Percentiles rank a stretch among this genome's conserved stretches.
Evolutionary conservation across 768 basidiomycete species (phyloP).

Genomic region (Serendipita sp.): DNA sequence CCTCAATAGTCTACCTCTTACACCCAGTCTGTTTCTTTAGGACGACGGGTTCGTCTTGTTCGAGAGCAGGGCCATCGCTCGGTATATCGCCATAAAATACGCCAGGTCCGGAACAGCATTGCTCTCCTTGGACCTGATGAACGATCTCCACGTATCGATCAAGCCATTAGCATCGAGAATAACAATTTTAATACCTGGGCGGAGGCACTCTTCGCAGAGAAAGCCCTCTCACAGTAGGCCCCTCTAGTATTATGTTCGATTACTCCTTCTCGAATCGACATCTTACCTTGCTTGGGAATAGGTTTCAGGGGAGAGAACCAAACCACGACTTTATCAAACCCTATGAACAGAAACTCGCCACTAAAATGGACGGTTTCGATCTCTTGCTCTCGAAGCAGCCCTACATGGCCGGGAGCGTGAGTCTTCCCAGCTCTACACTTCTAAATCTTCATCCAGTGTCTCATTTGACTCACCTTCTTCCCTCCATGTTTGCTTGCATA

Average conservation of each 20-base stretch:
- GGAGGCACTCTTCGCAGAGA: slow-evolving; percentile 27
- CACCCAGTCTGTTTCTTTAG: no score
- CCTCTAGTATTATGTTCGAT: no score
- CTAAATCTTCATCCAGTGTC: no score
- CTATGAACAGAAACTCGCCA: slow-evolving; percentile 18
- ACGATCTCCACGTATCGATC: slow-evolving; percentile 23
- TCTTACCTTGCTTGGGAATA: neutral
- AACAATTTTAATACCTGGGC: slow-evolving; percentile 39
- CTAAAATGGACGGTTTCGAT: slow-evolving; percentile 39
- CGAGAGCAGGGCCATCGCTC: no score
- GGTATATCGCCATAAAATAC: slow-evolving; percentile 41
- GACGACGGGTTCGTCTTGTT: no score
- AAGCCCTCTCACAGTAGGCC: slow-evolving; percentile 34
- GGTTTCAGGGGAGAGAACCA: slow-evolving; percentile 2
- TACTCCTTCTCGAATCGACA: no score
- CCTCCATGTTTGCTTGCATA: neutral
- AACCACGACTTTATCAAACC: slow-evolving; percentile 6
- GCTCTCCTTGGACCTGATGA: slow-evolving; percentile 27
- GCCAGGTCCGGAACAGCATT: slow-evolving; percentile 27
- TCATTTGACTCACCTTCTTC: no score
- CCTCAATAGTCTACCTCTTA: no score
- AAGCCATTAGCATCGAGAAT: slow-evolving; percentile 30
- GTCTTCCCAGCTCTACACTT: neutral
- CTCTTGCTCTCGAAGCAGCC: slow-evolving; percentile 36
- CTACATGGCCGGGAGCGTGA: slow-evolving; percentile 30